Evolutionary conservation across 192 early-diverging fungal genomes (phyloP), one percentile per base, ranked within the genome.

Genomic region (Podila verticillata): DNA sequence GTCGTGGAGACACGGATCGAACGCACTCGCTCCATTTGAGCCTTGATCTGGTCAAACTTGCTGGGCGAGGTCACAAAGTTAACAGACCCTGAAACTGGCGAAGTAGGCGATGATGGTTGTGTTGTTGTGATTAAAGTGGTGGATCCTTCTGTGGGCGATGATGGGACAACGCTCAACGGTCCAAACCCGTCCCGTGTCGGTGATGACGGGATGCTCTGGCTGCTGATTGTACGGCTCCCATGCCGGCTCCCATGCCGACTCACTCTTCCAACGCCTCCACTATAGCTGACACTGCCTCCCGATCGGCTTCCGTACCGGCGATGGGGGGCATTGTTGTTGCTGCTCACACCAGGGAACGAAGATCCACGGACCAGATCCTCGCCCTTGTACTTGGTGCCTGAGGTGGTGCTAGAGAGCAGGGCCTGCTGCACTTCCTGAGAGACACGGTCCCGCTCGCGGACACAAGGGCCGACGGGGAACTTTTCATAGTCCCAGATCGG

Each of bases 21-120:
- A 54, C 39, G 28, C 17, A 54, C 51, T 54, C 67, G 62, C 48
- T 70, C 63, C 63, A 61, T 78, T 34, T 78, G 74, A 4, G 74
- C 74, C 63, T 57, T 70, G 49, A 70, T 70, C 39, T 47, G 62
- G 29, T 78, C 74, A 57, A 78, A 78, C 36, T 78, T 78, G 68
- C 74, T 78, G 17, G 63, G n/a, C 0, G 61, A 29, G 0, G 65
- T 57, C 2, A 54, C 51, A 24, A 54, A 54, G 63, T 17, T 34
- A 57, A 51, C 22, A 28, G 32, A 19, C 30, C 9, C 20, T 44
- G 17, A 24, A 44, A 17, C 1, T 22, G 22, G 39, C 10, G 47
- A n/a, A 9, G 47, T 30, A 12, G 64, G 17, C 26, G 68, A 24
- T 49, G 49, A 31, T 39, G 51, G 9, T 51, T 24, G 19, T 51